A percentile compares a stretch with the other conserved stretches of the same genome.
These are phyloP conservation scores for Trypanosoma melophagium DNA, from an alignment of 208 protist species.

Conservation along the genomic window DNA sequence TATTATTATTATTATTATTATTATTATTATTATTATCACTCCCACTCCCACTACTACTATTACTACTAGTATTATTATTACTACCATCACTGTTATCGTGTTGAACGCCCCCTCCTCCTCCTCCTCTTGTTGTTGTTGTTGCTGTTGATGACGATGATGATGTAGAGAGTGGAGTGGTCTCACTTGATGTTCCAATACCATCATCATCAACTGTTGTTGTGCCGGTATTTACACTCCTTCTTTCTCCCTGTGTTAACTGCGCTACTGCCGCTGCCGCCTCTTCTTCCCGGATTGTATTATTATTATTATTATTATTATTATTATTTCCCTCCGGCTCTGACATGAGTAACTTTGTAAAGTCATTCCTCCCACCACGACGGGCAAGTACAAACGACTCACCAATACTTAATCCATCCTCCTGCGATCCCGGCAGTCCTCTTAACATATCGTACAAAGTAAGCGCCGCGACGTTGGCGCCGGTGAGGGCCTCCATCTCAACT, in stretches of 20 bases:
- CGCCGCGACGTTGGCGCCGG: constrained; percentile 84
- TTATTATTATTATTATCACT: no score
- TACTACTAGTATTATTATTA: no score
- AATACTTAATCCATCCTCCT: constrained; percentile 82
- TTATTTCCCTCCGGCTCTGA: constrained; percentile 59
- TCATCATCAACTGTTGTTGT: background rate
- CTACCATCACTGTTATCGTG: no score
- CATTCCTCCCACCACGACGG: constrained; percentile 68
- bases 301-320: no score
- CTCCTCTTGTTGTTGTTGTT: no score
- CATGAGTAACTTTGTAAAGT: constrained; percentile 88
- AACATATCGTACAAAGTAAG: constrained; percentile 92
- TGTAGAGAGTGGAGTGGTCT: background rate
- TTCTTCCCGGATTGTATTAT: background rate
- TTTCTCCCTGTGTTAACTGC: constrained; percentile 10
- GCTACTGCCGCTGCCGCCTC: background rate
- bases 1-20: no score
- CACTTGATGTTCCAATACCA: background rate
- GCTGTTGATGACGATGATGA: no score
- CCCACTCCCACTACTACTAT: no score
- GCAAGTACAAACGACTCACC: constrained; percentile 82
- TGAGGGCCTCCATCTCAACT: constrained; percentile 97
- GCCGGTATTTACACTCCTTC: background rate
- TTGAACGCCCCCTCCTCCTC: no score
- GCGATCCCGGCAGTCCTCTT: constrained; percentile 61